Evolutionary conservation across 257 asterid species (phyloP).

Genomic region (Salvia splendens): DNA sequence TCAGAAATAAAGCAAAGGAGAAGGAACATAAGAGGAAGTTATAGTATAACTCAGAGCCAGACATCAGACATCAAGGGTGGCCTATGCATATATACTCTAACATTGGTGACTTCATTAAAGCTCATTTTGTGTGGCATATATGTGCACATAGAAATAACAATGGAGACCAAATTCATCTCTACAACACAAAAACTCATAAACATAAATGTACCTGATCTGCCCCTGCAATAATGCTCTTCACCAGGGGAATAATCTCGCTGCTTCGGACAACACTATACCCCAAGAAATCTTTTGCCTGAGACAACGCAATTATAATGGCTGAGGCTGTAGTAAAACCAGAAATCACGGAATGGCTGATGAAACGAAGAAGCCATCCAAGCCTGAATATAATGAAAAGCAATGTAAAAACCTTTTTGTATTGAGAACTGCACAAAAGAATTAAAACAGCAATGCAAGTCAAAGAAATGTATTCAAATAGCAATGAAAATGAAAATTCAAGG

Average conservation of each 20-base stretch:
- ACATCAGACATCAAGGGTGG: too few species aligned
- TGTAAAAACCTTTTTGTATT: constrained; percentile 27
- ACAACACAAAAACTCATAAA: constrained; percentile 6
- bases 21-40: too few species aligned
- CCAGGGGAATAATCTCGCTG: constrained; percentile 89
- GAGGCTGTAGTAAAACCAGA: constrained; percentile 99
- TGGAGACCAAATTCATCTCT: constrained; percentile 18
- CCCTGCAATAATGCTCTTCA: constrained; percentile 80
- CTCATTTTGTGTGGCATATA: not conserved
- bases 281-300: constrained; percentile 86
- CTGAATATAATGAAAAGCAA: constrained; percentile 46
- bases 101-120: too few species aligned
- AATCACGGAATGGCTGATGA: constrained; percentile 99
- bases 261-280: constrained; percentile 93
- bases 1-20: too few species aligned
- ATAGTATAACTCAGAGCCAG: too few species aligned
- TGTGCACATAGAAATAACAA: constrained; percentile 23
- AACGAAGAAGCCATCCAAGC: constrained; percentile 99
- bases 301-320: constrained; percentile 68
- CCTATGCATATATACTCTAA: too few species aligned
- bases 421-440: constrained; percentile 1
- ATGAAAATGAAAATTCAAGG: not conserved
- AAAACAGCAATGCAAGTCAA: too few species aligned
- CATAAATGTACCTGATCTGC: constrained; percentile 65
- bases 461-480: too few species aligned